Evolutionary conservation across 208 protist genomes (phyloP).

Genomic region (Leishmania aethiopica): DNA sequence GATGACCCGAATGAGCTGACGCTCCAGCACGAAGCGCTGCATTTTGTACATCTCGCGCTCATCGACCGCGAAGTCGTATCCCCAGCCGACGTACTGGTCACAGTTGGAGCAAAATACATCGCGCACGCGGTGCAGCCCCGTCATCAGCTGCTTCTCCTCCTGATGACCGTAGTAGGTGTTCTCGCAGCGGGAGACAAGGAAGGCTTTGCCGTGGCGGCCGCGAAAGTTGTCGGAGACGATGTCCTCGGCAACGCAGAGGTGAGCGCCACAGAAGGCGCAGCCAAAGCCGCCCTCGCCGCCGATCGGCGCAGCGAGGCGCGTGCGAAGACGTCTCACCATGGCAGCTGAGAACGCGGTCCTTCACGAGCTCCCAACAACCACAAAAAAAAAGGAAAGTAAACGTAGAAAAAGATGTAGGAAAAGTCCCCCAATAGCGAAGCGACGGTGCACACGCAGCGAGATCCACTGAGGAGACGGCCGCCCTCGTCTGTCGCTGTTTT

Average conservation of each 20-base stretch:
- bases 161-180: constrained; percentile 78
- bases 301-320: constrained; percentile 38
- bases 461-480: not conserved
- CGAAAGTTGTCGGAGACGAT: constrained; percentile 75
- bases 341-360: not conserved
- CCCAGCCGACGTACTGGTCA: constrained; percentile 80
- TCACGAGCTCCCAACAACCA: too few relatives aligned
- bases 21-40: constrained; percentile 80
- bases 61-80: constrained; percentile 79
- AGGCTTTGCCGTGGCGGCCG: constrained; percentile 70
- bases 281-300: constrained; percentile 50
- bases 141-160: constrained; percentile 83
- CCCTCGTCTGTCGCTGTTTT: not conserved
- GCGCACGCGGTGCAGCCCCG: constrained; percentile 73
- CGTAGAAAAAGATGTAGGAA: not conserved
- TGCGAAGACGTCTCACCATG: constrained; percentile 51
- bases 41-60: constrained; percentile 84
- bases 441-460: not conserved
- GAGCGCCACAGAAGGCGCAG: constrained; percentile 73
- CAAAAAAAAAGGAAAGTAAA: not conserved
- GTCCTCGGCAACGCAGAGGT: constrained; percentile 66
- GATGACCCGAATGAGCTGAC: constrained; percentile 51
- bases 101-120: constrained; percentile 80
- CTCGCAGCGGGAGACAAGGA: constrained; percentile 71
- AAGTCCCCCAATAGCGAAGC: not conserved